Conservation (phyloP, 495 filamentous ascomycete genomes). For the Staphylotrichum tortipilum region DNA sequence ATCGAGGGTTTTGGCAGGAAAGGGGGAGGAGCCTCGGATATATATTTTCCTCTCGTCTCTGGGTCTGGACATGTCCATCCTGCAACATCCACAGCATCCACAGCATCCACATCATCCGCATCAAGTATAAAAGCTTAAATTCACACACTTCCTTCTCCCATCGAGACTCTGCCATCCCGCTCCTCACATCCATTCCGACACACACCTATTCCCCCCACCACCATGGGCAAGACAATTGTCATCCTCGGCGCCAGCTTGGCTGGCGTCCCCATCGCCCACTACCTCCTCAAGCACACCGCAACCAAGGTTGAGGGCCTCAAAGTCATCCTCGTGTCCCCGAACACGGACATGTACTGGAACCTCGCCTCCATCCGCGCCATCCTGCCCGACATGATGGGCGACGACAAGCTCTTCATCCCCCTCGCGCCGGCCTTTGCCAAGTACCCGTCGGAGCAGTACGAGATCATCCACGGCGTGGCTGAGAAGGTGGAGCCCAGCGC, state of each 20-base stretch:
- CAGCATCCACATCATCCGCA: too few species aligned
- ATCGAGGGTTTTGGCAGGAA: too few species aligned
- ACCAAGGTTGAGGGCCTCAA: slow-evolving; percentile 30
- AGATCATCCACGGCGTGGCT: slow-evolving; percentile 49
- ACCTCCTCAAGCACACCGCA: slow-evolving; percentile 44
- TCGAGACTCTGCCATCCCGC: too few species aligned
- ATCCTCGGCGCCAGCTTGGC: slow-evolving; percentile 55
- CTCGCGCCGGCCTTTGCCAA: slow-evolving; percentile 45
- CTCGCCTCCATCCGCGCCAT: slow-evolving; percentile 38
- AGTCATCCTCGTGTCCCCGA: slow-evolving; percentile 49
- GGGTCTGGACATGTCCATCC: too few species aligned
- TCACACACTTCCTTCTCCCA: too few species aligned
- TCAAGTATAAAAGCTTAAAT: too few species aligned
- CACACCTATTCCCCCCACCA: not conserved
- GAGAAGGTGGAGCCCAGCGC: slow-evolving; percentile 36
- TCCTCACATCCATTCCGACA: too few species aligned
- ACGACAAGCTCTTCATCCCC: slow-evolving; percentile 35
- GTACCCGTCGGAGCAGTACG: slow-evolving; percentile 42
- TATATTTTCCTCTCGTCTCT: too few species aligned
- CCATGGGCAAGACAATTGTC: slow-evolving; percentile 45
- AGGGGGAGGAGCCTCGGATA: too few species aligned
- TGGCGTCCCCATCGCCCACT: slow-evolving; percentile 52
- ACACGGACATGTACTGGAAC: slow-evolving; percentile 42
- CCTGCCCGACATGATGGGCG: slow-evolving; percentile 29
- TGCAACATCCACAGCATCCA: too few species aligned